Evolutionary conservation across 164 flowering plant species (phyloP).

Genomic region (Kalanchoe fedtschenkoi): DNA sequence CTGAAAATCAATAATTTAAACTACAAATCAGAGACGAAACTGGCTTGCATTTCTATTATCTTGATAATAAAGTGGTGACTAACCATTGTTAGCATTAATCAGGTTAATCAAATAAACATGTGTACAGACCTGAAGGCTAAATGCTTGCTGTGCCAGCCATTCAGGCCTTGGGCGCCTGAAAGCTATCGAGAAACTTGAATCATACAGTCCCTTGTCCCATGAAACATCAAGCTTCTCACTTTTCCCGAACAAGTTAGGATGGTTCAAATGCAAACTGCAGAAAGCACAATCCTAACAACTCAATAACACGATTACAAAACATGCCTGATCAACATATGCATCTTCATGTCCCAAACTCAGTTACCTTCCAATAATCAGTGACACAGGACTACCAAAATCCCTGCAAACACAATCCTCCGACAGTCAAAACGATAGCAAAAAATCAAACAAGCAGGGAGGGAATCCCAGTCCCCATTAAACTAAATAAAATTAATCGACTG

Average conservation of each 20-base stretch:
- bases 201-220: constrained; percentile 84
- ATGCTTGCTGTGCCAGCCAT: constrained; percentile 76
- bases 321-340: neutral
- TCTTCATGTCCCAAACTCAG: neutral
- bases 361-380: constrained; percentile 74
- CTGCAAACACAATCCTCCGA: constrained; percentile 19
- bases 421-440: neutral
- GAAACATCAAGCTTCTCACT: constrained; percentile 89
- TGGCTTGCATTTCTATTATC: neutral
- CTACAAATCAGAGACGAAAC: neutral
- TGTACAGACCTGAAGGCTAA: constrained; percentile 54
- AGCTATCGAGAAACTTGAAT: constrained; percentile 64
- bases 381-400: constrained; percentile 48
- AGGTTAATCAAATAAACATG: neutral
- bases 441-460: constrained; percentile 1
- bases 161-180: constrained; percentile 77
- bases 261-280: constrained; percentile 74
- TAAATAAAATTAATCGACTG: neutral
- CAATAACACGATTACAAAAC: neutral
- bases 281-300: constrained; percentile 5
- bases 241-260: constrained; percentile 85
- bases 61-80: neutral
- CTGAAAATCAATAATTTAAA: constrained; percentile 22
- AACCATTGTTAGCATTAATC: neutral
- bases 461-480: neutral